phyloP scores from a whole-genome alignment of 768 basidiomycete genomes.

The Mycena rebaudengoi region DNA sequence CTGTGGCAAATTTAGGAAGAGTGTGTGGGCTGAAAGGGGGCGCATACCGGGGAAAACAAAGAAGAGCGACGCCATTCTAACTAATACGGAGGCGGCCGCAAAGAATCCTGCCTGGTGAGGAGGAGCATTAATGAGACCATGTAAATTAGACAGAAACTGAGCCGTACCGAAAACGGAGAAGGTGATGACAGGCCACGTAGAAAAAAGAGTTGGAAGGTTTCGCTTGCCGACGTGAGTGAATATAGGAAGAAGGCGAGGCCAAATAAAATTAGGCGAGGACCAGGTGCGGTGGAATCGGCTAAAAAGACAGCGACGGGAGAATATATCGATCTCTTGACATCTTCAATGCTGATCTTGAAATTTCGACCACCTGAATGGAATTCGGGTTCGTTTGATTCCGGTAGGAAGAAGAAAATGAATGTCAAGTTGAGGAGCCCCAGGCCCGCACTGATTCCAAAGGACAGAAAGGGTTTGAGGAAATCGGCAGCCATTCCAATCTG shows the following conservation, averaged over 20 bases:
- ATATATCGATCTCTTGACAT: slow-evolving; percentile 21
- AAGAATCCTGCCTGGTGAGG: slow-evolving; percentile 3
- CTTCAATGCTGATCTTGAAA: slow-evolving; percentile 9
- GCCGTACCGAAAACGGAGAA: slow-evolving; percentile 6
- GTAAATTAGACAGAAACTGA: neutral
- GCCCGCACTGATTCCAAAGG: slow-evolving; percentile 7
- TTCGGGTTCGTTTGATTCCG: slow-evolving; percentile 21
- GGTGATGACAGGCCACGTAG: neutral
- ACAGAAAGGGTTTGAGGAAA: slow-evolving; percentile 17
- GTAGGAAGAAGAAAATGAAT: slow-evolving; percentile 23
- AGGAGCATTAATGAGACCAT: neutral
- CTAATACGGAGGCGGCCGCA: neutral
- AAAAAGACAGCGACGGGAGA: slow-evolving; percentile 14
- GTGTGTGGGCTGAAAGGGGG: neutral
- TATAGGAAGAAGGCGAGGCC: slow-evolving; percentile 23
- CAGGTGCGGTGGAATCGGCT: no score
- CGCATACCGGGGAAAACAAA: slow-evolving; percentile 19
- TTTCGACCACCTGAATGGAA: slow-evolving; percentile 10
- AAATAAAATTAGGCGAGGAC: slow-evolving; percentile 11
- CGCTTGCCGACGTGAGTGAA: slow-evolving; percentile 21
- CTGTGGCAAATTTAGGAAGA: neutral
- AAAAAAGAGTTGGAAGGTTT: slow-evolving; percentile 16
- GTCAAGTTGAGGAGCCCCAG: slow-evolving; percentile 10
- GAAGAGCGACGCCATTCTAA: slow-evolving; percentile 14
- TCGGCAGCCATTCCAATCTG: slow-evolving; percentile 19